These are phyloP conservation scores for Linum tenue DNA, from an alignment of 345 rosid genomes.

Conservation along the genomic window DNA sequence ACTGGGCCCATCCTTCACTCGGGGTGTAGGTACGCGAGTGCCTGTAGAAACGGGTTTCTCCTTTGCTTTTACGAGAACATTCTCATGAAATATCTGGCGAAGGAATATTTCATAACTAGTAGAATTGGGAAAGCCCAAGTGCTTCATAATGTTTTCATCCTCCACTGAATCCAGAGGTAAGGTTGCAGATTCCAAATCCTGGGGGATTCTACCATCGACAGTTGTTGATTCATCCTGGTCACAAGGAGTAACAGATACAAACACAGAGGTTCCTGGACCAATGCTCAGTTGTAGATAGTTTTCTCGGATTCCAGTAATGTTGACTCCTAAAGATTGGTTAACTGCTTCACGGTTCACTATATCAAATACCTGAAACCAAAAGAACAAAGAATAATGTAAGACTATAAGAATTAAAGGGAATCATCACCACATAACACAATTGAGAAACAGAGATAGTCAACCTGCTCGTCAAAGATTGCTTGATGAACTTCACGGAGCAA, in stretches of 20 bases:
- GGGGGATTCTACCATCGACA: conserved; percentile 21
- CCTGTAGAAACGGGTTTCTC: conserved; percentile 31
- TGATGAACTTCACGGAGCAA: conserved; percentile 66
- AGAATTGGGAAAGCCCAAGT: conserved; percentile 40
- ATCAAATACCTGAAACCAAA: conserved; percentile 63
- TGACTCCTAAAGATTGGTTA: conserved; percentile 62
- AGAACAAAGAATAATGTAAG: conserved; percentile 17
- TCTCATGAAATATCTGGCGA: conserved; percentile 70
- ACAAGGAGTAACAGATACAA: conserved; percentile 56
- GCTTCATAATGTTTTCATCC: conserved; percentile 26
- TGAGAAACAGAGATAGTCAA: conserved; percentile 12
- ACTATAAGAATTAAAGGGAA: conserved; percentile 8
- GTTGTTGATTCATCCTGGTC: conserved; percentile 24
- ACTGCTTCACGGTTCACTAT: conserved; percentile 71
- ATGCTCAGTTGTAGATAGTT: conserved; percentile 65
- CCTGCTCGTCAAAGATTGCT: conserved; percentile 87
- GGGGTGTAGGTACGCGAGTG: conserved; percentile 36
- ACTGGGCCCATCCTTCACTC: conserved; percentile 40
- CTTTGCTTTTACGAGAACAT: conserved; percentile 43
- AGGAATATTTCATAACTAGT: conserved; percentile 69
- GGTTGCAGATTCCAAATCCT: conserved; percentile 31
- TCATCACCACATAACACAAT: neutral
- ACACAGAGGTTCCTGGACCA: conserved; percentile 63
- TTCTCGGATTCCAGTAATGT: conserved; percentile 73
- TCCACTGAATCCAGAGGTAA: conserved; percentile 36